Base-by-base conservation (phyloP, 2,329 filamentous ascomycete genomes). In the Talaromyces sp. region DNA sequence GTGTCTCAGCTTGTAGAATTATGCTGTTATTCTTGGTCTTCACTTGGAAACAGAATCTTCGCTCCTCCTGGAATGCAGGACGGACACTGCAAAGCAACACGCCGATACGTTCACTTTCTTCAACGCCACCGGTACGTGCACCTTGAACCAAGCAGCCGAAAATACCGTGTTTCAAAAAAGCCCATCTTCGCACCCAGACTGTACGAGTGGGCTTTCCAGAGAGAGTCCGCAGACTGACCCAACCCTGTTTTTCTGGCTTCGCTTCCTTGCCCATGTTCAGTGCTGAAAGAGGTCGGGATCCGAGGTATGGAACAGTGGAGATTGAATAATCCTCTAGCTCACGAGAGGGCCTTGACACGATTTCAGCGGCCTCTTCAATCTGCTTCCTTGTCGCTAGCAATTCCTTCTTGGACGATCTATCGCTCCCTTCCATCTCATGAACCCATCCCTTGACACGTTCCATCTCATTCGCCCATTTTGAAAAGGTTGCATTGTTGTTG, bases 1-100 rank as follows among this genome's bases (percentile, higher is more conserved):
- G 94, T 0, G 91, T 96, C 70, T 99, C 94, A 4, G 93, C 90
- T 74, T 99, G 94, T 3, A 99, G 80, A 54, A 97, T 78, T 58
- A 96, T 86, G 45, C 87, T 94, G 57, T 89, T 89, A 66, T 90
- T 96, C 73, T 97, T 99, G 2, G 94, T 99, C 79, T 97, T 99
- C 66, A 99, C 89, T 73, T 99, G 94, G 65, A 99, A 97, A 70
- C 94, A 97, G 73, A 97, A 99, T 14, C 94, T 85, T 35, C 94
- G 86, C 66, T 99, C 94, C 73, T 99, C 94, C 61, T 90, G 87
- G 47, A 95, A 88, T 0, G 92, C 91, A 16, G 92, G 91, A 65
- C 93, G 90, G 44, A 94, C 89, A 65, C 90, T 96, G 76, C 94
- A 99, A 35, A 99, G 84, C 47, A 99, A 76, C 3, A 99, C 92